Percentiles rank a stretch among this genome's conserved stretches.
These are phyloP conservation scores for Aspergillus clavatus DNA, from an alignment of 2,329 filamentous ascomycete species.

Conservation along the genomic window DNA sequence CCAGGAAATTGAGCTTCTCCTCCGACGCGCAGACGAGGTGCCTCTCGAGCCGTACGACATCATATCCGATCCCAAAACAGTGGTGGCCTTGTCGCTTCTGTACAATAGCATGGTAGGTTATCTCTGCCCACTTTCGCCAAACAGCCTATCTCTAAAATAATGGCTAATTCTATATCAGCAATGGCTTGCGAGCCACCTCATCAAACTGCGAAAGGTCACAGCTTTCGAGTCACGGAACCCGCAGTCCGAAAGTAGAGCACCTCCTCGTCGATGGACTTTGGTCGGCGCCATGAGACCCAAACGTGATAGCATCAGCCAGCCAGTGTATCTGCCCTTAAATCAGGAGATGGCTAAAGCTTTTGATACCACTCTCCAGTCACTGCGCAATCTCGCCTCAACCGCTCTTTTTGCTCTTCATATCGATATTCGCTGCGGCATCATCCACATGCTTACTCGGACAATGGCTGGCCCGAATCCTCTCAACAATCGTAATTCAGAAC, in stretches of 20 bases:
- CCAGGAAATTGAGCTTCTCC: constrained; percentile 51
- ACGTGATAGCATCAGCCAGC: constrained; percentile 53
- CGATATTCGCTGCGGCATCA: constrained; percentile 78
- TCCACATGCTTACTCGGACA: constrained; percentile 68
- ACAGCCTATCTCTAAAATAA: background rate
- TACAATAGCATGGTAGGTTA: constrained; percentile 78
- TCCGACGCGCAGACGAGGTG: constrained; percentile 52
- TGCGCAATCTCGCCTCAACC: constrained; percentile 71
- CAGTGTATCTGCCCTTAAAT: constrained; percentile 82
- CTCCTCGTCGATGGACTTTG: constrained; percentile 77
- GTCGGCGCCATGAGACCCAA: constrained; percentile 58
- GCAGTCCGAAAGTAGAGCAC: constrained; percentile 42
- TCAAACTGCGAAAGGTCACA: constrained; percentile 79
- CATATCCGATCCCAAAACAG: constrained; percentile 81
- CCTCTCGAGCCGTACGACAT: constrained; percentile 73
- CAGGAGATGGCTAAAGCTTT: constrained; percentile 80
- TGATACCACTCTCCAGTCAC: constrained; percentile 78
- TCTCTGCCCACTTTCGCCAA: background rate
- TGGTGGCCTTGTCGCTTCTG: constrained; percentile 77
- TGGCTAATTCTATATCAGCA: constrained; percentile 46
- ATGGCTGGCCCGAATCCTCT: constrained; percentile 53
- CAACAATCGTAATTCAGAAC: constrained; percentile 29
- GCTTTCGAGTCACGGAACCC: constrained; percentile 51
- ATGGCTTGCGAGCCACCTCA: constrained; percentile 83
- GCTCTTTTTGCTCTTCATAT: constrained; percentile 82